Conservation (phyloP, 2,329 filamentous ascomycete genomes). For the Diatrype stigma region DNA sequence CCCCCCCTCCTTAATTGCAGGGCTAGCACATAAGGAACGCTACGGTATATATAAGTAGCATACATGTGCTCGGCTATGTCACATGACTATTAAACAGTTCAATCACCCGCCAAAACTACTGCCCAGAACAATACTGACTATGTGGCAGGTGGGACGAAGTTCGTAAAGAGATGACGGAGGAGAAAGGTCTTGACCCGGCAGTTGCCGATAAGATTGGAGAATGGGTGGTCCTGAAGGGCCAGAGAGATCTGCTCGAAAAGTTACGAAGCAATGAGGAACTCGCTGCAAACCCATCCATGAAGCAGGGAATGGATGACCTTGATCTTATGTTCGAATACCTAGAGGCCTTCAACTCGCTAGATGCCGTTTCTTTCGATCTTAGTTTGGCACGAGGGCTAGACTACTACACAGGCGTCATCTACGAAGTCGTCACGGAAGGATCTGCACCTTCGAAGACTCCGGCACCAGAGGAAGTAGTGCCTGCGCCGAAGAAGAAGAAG, state of each 20-base stretch:
- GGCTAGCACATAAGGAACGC: not conserved
- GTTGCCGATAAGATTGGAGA: slow-evolving; percentile 70
- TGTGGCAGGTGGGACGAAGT: slow-evolving; percentile 59
- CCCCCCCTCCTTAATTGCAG: no score
- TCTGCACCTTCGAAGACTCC: slow-evolving; percentile 45
- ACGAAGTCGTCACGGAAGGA: slow-evolving; percentile 69
- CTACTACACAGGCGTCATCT: slow-evolving; percentile 72
- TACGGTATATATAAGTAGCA: not conserved
- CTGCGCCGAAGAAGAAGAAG: slow-evolving; percentile 34
- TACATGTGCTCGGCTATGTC: no score
- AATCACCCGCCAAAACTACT: not conserved
- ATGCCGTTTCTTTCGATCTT: slow-evolving; percentile 68
- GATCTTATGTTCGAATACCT: slow-evolving; percentile 65
- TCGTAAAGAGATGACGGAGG: slow-evolving; percentile 70
- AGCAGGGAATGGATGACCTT: slow-evolving; percentile 67
- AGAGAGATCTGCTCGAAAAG: slow-evolving; percentile 58
- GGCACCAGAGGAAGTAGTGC: slow-evolving; percentile 18
- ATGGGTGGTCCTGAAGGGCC: slow-evolving; percentile 66
- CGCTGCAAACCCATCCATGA: slow-evolving; percentile 58
- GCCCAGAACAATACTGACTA: not conserved
- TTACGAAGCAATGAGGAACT: slow-evolving; percentile 58
- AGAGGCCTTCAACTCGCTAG: slow-evolving; percentile 58
- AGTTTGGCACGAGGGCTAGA: slow-evolving; percentile 71
- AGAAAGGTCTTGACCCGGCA: slow-evolving; percentile 63
- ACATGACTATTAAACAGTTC: no score